A percentile compares a stretch with the other conserved stretches of the same genome.
phyloP scores from a whole-genome alignment of 441 rosid genomes.

The Mallotus repandus region DNA sequence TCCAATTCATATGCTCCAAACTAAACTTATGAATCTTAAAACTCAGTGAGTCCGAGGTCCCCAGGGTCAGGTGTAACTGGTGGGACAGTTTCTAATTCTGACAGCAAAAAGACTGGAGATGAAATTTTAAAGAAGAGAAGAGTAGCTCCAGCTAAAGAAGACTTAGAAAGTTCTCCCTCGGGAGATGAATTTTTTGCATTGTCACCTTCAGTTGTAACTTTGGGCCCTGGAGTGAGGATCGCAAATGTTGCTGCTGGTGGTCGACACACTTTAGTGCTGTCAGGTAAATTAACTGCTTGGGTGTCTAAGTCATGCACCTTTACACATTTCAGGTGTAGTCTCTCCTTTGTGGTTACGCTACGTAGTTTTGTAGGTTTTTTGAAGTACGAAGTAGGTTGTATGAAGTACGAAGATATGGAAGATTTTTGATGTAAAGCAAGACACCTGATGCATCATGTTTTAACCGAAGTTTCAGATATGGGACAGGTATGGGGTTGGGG shows the following conservation, averaged over 20 bases:
- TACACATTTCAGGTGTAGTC: conserved; percentile 34
- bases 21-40: conserved; percentile 5
- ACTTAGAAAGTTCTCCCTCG: conserved; percentile 62
- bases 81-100: conserved; percentile 33
- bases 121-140: conserved; percentile 67
- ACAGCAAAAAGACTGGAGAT: conserved; percentile 44
- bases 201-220: conserved; percentile 66
- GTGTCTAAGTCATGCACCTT: conserved; percentile 2
- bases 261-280: conserved; percentile 80
- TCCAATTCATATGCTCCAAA: neutral
- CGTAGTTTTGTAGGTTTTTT: conserved; percentile 49
- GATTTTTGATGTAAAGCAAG: conserved; percentile 45
- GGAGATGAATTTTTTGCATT: conserved; percentile 62
- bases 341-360: conserved; percentile 36
- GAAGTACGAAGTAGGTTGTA: conserved; percentile 48
- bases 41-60: conserved; percentile 41
- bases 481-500: conserved; percentile 99
- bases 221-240: conserved; percentile 73
- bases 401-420: conserved; percentile 45
- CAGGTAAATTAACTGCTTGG: conserved; percentile 52
- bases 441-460: conserved; percentile 44
- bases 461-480: conserved; percentile 57
- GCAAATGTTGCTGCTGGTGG: conserved; percentile 82
- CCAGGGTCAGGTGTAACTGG: conserved; percentile 36
- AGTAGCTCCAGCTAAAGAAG: conserved; percentile 55